Evolutionary conservation across 495 filamentous ascomycete genomes (phyloP), one percentile per base, ranked within the genome.

Genomic region (Jackrogersella multiformis): DNA sequence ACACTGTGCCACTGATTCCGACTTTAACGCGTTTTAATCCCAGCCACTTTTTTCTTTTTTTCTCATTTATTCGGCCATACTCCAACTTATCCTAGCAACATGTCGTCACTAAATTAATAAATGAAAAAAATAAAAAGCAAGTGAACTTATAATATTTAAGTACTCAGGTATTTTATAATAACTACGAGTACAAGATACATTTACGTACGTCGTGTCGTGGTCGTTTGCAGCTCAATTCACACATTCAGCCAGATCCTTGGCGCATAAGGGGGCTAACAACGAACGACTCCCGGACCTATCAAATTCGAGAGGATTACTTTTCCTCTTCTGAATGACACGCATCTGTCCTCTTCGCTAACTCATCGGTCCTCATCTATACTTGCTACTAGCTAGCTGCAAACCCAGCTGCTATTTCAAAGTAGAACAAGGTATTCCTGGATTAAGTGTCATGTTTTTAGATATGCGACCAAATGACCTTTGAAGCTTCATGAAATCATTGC

Each of bases 31-130:
- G 68, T 70, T 16, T 24, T 12, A 35, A 58, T n/a, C 51, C 64
- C 53, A 70, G 44, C 59, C 61, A 35, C 61, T 20, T 56, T 24
- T n/a, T 44, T 66, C 69, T 49, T 48, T 73, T 56, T 66, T 56
- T 64, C 5, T 9, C 45, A 16, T 21, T 23, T 21, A 42, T 2
- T 23, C 49, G 18, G 32, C 36, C 26, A 36, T 49, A 34, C 46
- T 51, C 28, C 26, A 51, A 51, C 28, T 51, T 26, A 32, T 1
- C 13, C 26, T 21, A 18, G n/a, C 46, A 20, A 18, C 28, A 32
- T 51, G 46, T 21, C 46, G 28, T 51, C 46, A 51, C 26, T 13
- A 15, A 16, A 46, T 46, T n/a, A n/a, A n/a, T n/a, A n/a, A n/a
- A n/a, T n/a, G n/a, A 26, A 2, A 51, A n/a, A 15, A 24, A 20